These are phyloP conservation scores for Suillus sp. DNA, from an alignment of 768 basidiomycete species.

Conservation along the genomic window DNA sequence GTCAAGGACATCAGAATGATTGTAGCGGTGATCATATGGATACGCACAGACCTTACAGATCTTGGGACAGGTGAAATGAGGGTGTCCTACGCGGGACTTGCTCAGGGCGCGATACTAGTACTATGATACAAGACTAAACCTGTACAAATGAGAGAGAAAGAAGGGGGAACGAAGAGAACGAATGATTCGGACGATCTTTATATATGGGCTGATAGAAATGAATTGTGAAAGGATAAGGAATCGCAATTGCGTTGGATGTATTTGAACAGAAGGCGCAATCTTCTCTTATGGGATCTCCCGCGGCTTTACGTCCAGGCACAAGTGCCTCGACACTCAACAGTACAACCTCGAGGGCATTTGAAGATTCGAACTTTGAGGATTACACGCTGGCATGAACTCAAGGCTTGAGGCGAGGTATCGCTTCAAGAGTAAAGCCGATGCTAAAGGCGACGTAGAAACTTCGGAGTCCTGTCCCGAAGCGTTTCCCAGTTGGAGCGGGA, in stretches of 20 bases:
- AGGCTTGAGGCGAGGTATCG: no score
- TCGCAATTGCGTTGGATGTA: constrained; percentile 3
- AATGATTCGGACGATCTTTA: background rate
- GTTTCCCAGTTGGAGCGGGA: background rate
- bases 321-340: background rate
- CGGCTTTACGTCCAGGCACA: background rate
- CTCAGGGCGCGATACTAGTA: background rate
- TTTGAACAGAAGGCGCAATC: constrained; percentile 2
- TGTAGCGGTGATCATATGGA: background rate
- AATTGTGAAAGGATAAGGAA: constrained; percentile 7
- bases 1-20: background rate
- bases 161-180: background rate
- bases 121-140: constrained; percentile 8
- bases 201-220: background rate
- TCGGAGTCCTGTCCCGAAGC: no score
- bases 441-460: no score
- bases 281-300: constrained; percentile 8
- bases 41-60: background rate
- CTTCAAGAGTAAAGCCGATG: no score
- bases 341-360: background rate
- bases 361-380: background rate
- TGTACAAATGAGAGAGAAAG: background rate
- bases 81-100: background rate
- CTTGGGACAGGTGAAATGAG: constrained; percentile 3
- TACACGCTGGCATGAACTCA: background rate